phyloP scores from a whole-genome alignment of 2,329 filamentous ascomycete genomes.

The Tolypocladium album region DNA sequence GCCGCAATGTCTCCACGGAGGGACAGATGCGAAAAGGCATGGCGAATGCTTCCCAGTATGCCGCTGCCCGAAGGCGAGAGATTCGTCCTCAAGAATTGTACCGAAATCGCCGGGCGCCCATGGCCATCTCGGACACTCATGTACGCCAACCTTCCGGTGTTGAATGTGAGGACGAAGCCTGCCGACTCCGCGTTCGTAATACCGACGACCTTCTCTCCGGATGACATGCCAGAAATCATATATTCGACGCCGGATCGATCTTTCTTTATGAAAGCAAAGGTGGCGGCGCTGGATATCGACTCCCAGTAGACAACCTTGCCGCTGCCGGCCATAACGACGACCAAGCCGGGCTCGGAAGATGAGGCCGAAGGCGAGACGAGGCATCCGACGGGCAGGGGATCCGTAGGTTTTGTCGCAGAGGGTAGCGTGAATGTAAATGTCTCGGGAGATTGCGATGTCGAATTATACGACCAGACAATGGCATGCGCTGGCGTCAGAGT shows the following conservation, averaged over 20 bases:
- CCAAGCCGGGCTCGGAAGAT: constrained; percentile 71
- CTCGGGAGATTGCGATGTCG: constrained; percentile 57
- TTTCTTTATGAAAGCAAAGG: constrained; percentile 72
- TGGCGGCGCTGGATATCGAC: constrained; percentile 80
- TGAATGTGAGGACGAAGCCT: constrained; percentile 78
- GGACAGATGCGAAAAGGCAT: constrained; percentile 58
- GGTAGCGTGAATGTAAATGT: constrained; percentile 74
- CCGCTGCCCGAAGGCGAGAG: constrained; percentile 48
- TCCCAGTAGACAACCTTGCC: constrained; percentile 94
- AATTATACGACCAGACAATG: constrained; percentile 81
- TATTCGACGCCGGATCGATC: constrained; percentile 73
- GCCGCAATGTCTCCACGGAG: constrained; percentile 71
- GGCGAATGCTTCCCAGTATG: constrained; percentile 72
- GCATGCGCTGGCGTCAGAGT: constrained; percentile 73
- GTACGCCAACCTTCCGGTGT: constrained; percentile 77
- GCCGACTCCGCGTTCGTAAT: constrained; percentile 76
- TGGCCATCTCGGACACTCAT: constrained; percentile 78
- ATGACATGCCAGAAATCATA: constrained; percentile 60
- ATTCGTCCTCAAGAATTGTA: constrained; percentile 62
- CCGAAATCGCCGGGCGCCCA: constrained; percentile 70
- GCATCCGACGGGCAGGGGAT: constrained; percentile 71
- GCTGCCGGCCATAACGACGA: constrained; percentile 73
- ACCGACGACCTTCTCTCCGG: constrained; percentile 66
- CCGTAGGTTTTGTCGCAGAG: constrained; percentile 54
- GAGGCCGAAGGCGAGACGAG: constrained; percentile 71